phyloP scores from a whole-genome alignment of 345 rosid species.

The Moringa oleifera region DNA sequence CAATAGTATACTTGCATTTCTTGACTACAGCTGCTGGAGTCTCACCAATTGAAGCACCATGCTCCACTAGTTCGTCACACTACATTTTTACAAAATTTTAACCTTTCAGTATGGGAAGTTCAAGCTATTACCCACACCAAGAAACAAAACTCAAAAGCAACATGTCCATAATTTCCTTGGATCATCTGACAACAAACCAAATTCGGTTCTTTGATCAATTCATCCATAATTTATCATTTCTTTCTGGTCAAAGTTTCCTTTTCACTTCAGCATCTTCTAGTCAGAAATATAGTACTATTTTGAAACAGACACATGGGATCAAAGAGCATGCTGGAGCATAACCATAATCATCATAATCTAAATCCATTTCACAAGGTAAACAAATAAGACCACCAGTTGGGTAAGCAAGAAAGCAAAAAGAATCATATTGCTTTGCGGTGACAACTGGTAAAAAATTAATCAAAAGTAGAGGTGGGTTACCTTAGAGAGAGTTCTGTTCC shows the following conservation, averaged over 20 bases:
- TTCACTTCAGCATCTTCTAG: background rate
- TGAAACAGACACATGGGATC: background rate
- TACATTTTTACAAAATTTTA: constrained; percentile 23
- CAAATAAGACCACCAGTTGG: background rate
- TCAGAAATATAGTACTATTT: background rate
- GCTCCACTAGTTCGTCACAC: constrained; percentile 86
- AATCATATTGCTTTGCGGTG: background rate
- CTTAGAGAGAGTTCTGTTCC: constrained; percentile 95
- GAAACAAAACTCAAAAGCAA: background rate
- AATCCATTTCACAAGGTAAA: too few species aligned
- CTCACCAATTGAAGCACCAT: constrained; percentile 75
- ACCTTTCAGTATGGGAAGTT: background rate
- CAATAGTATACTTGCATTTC: constrained; percentile 84
- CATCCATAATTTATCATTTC: background rate
- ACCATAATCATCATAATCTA: too few species aligned
- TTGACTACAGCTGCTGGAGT: constrained; percentile 81
- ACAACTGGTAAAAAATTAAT: too few species aligned
- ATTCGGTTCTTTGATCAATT: background rate
- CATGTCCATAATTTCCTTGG: background rate
- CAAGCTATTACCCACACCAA: background rate
- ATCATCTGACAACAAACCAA: background rate
- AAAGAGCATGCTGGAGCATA: background rate
- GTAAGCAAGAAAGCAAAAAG: background rate
- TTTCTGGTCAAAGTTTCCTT: background rate
- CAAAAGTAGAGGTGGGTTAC: constrained; percentile 23